Evolutionary conservation across 2,329 filamentous ascomycete genomes (phyloP).

Genomic region (Curvularia verruculosa): DNA sequence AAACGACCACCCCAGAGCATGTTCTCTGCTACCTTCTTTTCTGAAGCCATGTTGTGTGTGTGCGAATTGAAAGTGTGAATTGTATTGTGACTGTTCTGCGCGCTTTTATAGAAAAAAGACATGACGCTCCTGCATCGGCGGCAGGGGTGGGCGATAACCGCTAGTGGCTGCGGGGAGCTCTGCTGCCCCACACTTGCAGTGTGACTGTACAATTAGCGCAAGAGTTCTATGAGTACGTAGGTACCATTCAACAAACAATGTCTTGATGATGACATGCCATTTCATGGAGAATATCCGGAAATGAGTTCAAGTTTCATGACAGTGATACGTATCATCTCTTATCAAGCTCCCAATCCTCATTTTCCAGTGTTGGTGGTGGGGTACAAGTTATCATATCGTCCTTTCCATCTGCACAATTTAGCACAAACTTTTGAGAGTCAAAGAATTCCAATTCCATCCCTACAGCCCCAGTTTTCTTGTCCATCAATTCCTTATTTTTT

Average conservation of each 20-base stretch:
- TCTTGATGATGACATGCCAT: background rate
- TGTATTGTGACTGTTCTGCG: conserved; percentile 33
- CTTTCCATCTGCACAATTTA: background rate
- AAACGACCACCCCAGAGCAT: conserved; percentile 50
- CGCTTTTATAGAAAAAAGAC: conserved; percentile 30
- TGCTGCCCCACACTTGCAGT: background rate
- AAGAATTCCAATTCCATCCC: background rate
- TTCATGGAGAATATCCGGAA: background rate
- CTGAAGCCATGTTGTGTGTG: conserved; percentile 36
- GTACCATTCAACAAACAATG: background rate
- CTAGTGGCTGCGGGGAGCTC: conserved; percentile 11
- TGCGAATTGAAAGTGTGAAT: background rate
- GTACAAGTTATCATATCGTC: background rate
- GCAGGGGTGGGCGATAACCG: conserved; percentile 24
- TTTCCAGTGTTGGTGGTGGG: background rate
- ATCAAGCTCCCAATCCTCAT: background rate
- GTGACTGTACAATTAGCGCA: background rate
- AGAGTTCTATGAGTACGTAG: background rate
- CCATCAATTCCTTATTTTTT: too few relatives aligned
- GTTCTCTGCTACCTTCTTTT: conserved; percentile 47
- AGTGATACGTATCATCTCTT: background rate
- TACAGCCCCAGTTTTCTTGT: background rate
- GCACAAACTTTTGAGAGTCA: background rate
- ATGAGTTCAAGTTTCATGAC: background rate
- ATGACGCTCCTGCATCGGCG: conserved; percentile 34